Evolutionary conservation across 257 asterid species (phyloP), one percentile per base, ranked within the genome.

Genomic region (Solanum sejunctum): DNA sequence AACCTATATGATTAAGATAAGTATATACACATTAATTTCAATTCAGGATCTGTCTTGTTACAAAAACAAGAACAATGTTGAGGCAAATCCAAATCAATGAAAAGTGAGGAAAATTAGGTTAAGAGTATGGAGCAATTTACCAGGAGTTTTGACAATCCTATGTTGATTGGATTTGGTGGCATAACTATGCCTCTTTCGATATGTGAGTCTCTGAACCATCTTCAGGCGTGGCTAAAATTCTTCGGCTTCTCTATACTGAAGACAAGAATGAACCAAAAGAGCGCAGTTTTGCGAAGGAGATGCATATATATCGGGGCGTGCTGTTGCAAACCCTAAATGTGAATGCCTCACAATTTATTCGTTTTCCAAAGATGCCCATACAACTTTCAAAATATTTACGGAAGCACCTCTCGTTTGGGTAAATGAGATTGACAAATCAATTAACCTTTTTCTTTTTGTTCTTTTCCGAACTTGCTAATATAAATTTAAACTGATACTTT

Each of bases 161-260:
- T 93, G 95, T 60, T 94, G 96, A 86, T 94, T 94, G 84, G 98
- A 94, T 87, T 92, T 94, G 87, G 98, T 94, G 86, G 97, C 97
- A 83, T 94, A 93, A 85, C 97, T 94, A 64, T 94, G 98, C 85
- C 98, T 93, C 82, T 85, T 91, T 67, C 97, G 90, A 67, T 94
- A 94, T 1, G 97, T 93, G 8, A 94, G 94, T 17, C 97, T 85
- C 91, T 93, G 97, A 13, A 85, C 87, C 87, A 85, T 85, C 9
- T 69, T 85, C 26, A 36, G 39, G 5, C 39, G 39, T 51, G 16
- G 52, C 26, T 60, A 32, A 10, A 26, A 70, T 80, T 63, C 17
- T 52, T 18, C 20, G 2, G 54, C 63, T 39, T 47, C 6, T 15
- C 64, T 0, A 7, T 0, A 45, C 5, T 21, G 41, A 20, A 21